A percentile compares a stretch with the other conserved stretches of the same genome.
Evolutionary conservation across 768 basidiomycete species (phyloP).

Genomic region (Auricularia auricula-judae): DNA sequence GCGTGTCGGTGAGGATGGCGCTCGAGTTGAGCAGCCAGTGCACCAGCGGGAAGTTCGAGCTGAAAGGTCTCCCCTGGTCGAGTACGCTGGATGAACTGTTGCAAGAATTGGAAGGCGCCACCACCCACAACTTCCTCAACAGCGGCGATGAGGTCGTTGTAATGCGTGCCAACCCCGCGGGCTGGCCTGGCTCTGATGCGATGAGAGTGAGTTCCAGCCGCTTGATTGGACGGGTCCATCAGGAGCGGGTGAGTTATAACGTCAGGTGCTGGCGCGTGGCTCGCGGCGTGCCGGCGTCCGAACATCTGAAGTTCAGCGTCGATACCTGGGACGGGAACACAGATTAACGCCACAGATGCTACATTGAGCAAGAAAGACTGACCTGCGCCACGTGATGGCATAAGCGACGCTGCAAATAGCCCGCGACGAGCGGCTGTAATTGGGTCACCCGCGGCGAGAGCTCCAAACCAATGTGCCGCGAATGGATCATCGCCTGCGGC

Average conservation of each 20-base stretch:
- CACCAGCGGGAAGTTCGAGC: neutral
- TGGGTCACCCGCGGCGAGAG: conserved; percentile 19
- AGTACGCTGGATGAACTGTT: conserved; percentile 58
- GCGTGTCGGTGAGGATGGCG: conserved; percentile 42
- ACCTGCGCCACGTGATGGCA: conserved; percentile 41
- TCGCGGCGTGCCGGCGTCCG: conserved; percentile 42
- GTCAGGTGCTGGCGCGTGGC: conserved; percentile 44
- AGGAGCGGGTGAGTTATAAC: conserved; percentile 75
- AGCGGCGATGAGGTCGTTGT: conserved; percentile 53
- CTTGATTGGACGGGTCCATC: conserved; percentile 39
- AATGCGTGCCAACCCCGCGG: conserved; percentile 29
- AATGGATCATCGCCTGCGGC: conserved; percentile 25
- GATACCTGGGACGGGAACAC: conserved; percentile 15
- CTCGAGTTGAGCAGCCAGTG: conserved; percentile 24
- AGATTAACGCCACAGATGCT: neutral
- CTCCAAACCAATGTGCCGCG: conserved; percentile 34
- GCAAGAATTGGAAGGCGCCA: conserved; percentile 72
- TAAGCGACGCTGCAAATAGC: conserved; percentile 27
- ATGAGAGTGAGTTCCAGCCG: conserved; percentile 38
- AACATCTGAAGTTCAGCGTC: conserved; percentile 47
- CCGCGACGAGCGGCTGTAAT: conserved; percentile 22
- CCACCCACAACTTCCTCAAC: conserved; percentile 76
- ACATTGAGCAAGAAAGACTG: neutral
- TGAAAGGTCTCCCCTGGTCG: neutral
- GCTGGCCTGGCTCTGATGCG: conserved; percentile 37